Evolutionary conservation across 148 eudicot genomes (phyloP), one percentile per base, ranked within the genome.

Genomic region (Cornus controversa): DNA sequence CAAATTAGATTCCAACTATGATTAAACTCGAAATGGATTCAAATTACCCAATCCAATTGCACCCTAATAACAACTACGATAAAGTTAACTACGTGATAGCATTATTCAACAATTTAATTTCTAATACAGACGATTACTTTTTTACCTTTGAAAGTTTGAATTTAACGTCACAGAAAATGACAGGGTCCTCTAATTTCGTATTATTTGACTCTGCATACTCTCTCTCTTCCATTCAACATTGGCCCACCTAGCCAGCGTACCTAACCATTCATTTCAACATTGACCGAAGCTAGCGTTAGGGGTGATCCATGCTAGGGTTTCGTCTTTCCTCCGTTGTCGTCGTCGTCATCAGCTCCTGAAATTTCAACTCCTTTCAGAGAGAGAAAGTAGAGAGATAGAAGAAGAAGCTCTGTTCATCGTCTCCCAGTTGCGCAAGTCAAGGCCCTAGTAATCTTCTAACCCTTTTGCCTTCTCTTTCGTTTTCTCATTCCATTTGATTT

Each of bases 201-300:
- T 31, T 31, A 31, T 31, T 31, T 31, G 34, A 31, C 34, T 31
- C 34, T 31, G 34, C 34, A 31, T 31, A 3, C 34, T 31, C 34
- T 31, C 34, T 31, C 34, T 31, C 34, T 1, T 5, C 34, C 4
- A 31, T 31, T 31, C 34, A 50, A 16, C 3, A 50, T 20, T 50
- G 20, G 57, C 25, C 64, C 64, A 1, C 1, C 24, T 22, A 1
- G 25, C 25, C 64, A 60, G 20, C 64, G 25, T 25, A 60, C 64
- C 64, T n/a, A 60, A 60, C 24, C 64, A 6, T 25, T 70, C 80
- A 67, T 79, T 63, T 74, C 75, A 65, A 26, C 79, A 50, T 79
- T 79, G 81, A 84, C 89, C 79, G 73, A 76, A 81, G 25, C 62
- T 50, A 68, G 45, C 80, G 45, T 47, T 31, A 20, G 72, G 54